These are phyloP conservation scores for Nepenthes alata DNA, from an alignment of 179 eudicot genomes.

Conservation along the genomic window DNA sequence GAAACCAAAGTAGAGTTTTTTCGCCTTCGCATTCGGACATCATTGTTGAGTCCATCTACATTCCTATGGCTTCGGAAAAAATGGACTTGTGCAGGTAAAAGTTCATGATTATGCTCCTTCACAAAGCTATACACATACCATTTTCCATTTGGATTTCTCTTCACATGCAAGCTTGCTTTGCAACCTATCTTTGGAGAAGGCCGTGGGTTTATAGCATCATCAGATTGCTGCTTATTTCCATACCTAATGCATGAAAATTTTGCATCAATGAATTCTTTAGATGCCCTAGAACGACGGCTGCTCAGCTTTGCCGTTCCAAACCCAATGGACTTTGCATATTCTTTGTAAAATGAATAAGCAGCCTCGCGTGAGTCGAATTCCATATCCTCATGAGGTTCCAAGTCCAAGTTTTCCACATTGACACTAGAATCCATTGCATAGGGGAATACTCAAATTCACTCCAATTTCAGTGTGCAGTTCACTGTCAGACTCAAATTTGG, in stretches of 20 bases:
- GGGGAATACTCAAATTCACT: too few species aligned
- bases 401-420: conserved; percentile 10
- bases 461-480: too few species aligned
- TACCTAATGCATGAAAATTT: conserved; percentile 65
- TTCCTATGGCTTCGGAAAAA: conserved; percentile 38
- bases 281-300: conserved; percentile 63
- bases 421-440: conserved; percentile 16
- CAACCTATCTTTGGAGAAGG: conserved; percentile 70
- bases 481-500: too few species aligned
- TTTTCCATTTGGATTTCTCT: conserved; percentile 49
- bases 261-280: conserved; percentile 72
- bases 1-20: conserved; percentile 27
- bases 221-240: conserved; percentile 50
- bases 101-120: conserved; percentile 63
- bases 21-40: conserved; percentile 30
- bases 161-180: conserved; percentile 67
- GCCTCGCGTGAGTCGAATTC: conserved; percentile 61
- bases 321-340: conserved; percentile 52
- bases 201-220: conserved; percentile 36
- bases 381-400: conserved; percentile 45
- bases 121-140: conserved; percentile 47
- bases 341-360: conserved; percentile 55
- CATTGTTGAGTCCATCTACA: conserved; percentile 26
- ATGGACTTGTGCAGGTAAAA: conserved; percentile 40
- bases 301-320: conserved; percentile 60